Conservation (phyloP, 1,284 basidiomycete species). For the Rhodotorula mucilaginosa region DNA sequence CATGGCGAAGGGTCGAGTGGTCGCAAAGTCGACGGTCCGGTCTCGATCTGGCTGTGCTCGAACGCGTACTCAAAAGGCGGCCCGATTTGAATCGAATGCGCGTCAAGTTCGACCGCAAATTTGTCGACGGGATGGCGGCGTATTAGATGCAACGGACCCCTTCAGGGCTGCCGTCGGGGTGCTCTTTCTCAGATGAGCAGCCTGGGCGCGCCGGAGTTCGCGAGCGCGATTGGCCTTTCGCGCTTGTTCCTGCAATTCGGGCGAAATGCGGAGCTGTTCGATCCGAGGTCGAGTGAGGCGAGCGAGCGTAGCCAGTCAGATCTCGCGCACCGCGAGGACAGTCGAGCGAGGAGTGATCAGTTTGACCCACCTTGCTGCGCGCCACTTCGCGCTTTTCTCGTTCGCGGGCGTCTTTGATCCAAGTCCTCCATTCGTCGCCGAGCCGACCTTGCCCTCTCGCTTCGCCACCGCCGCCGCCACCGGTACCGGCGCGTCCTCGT, state of each 20-base stretch:
- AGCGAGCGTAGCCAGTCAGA: no score
- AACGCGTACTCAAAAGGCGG: no score
- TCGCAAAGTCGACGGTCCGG: background rate
- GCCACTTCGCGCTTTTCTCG: slow-evolving; percentile 9
- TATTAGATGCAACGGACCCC: no score
- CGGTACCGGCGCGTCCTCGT: background rate
- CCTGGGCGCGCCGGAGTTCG: background rate
- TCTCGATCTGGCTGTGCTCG: no score
- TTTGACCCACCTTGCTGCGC: slow-evolving; percentile 17
- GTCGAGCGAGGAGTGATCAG: no score
- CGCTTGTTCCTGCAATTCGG: background rate
- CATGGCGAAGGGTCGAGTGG: no score
- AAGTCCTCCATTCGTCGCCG: slow-evolving; percentile 13
- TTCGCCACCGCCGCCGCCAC: background rate
- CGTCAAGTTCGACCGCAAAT: no score
- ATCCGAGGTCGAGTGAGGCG: no score
- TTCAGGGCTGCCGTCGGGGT: no score
- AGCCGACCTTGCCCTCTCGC: background rate
- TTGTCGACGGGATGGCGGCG: background rate
- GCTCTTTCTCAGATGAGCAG: background rate
- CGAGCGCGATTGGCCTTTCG: background rate
- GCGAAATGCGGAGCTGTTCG: slow-evolving; percentile 12
- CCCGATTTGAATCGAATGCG: no score
- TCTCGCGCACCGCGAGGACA: no score
- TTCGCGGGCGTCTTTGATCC: slow-evolving; percentile 3